Base-by-base conservation (phyloP, 1,284 basidiomycete genomes). In the Testicularia cyperi region DNA sequence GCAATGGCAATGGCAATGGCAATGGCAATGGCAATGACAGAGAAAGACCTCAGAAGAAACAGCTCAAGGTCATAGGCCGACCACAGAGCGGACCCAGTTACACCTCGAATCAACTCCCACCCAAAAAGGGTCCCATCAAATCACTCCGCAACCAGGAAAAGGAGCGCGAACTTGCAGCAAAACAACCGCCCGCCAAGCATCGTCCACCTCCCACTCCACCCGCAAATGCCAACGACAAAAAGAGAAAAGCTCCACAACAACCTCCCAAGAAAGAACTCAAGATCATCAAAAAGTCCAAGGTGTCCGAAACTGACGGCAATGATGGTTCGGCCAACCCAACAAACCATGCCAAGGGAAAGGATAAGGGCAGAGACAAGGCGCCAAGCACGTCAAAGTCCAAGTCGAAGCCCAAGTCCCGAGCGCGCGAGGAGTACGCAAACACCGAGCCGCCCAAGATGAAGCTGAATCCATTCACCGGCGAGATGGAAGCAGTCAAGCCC, bases 391-490 rank as follows among this genome's bases (percentile, higher is more conserved):
- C n/a, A n/a, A n/a, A n/a, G n/a, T n/a, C n/a, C n/a, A n/a, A n/a
- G n/a, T n/a, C n/a, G n/a, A n/a, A n/a, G n/a, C n/a, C n/a, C n/a
- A n/a, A n/a, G n/a, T n/a, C n/a, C n/a, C n/a, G n/a, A n/a, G n/a
- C n/a, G n/a, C n/a, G n/a, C n/a, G n/a, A n/a, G n/a, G n/a, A n/a
- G n/a, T n/a, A n/a, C n/a, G n/a, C n/a, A n/a, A n/a, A n/a, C n/a
- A n/a, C n/a, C n/a, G 31, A 16, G 25, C 23, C 4, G 15, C 22
- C 5, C 32, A 35, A 28, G 4, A 55, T 38, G 30, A 46, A 32
- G 5, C 25, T 62, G 28, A 62, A 62, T 28, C 58, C 58, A 1
- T 62, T 56, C 45, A 62, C 58, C 12, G 58, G 58, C 30, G 58
- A 56, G 10, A 33, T 45, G 23, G 58, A 62, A 20, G 8, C 21